Percentiles rank a stretch among this genome's conserved stretches.
These are phyloP conservation scores for Mycena sp. DNA, from an alignment of 1,284 basidiomycete species.

Conservation along the genomic window DNA sequence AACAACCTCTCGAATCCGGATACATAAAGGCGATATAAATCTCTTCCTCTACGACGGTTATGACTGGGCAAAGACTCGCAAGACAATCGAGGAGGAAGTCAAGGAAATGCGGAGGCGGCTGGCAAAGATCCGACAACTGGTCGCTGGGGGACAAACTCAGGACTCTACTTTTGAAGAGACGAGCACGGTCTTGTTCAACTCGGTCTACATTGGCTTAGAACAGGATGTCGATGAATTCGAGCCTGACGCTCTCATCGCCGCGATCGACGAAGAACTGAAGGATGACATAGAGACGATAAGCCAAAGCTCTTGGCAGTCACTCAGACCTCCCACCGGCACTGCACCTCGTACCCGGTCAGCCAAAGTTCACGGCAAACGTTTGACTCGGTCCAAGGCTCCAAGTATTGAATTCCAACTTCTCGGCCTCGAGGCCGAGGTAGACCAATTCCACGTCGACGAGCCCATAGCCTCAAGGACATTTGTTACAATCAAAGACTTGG, in stretches of 20 bases:
- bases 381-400: constrained; percentile 82
- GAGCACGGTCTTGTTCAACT: constrained; percentile 88
- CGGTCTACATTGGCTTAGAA: constrained; percentile 88
- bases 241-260: constrained; percentile 81
- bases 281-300: constrained; percentile 75
- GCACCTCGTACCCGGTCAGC: constrained; percentile 49
- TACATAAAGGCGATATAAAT: constrained; percentile 70
- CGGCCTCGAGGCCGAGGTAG: constrained; percentile 72
- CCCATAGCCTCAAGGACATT: constrained; percentile 73
- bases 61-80: constrained; percentile 91
- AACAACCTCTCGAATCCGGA: constrained; percentile 59
- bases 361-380: constrained; percentile 63
- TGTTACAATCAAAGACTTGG: constrained; percentile 74
- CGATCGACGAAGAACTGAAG: constrained; percentile 90
- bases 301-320: constrained; percentile 89
- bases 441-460: constrained; percentile 68
- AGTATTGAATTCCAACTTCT: constrained; percentile 88
- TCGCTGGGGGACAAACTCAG: constrained; percentile 92
- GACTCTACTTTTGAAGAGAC: constrained; percentile 86
- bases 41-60: constrained; percentile 91
- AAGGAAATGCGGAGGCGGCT: constrained; percentile 89
- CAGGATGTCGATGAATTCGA: constrained; percentile 80
- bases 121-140: constrained; percentile 91
- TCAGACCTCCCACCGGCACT: constrained; percentile 52
- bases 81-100: constrained; percentile 87